Evolutionary conservation across 768 basidiomycete genomes (phyloP).

Genomic region (Macrolepiota fuliginosa): DNA sequence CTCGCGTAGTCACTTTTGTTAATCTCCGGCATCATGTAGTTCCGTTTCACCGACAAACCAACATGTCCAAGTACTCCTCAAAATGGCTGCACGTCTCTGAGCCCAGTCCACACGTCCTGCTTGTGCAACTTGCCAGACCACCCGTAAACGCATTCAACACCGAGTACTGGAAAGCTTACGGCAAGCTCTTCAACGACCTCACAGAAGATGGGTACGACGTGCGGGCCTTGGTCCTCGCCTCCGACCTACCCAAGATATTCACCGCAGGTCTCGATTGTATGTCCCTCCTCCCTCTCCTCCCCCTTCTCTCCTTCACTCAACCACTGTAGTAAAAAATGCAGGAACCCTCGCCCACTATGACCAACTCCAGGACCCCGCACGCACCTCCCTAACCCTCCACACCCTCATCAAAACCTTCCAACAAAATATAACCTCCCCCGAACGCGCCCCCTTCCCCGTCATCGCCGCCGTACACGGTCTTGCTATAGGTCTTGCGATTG

Average conservation of each 20-base stretch:
- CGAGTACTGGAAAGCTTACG: constrained; percentile 70
- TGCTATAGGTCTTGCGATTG: constrained; percentile 75
- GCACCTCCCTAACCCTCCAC: constrained; percentile 48
- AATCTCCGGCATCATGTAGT: no score
- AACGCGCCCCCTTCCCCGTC: constrained; percentile 73
- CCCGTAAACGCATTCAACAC: constrained; percentile 69
- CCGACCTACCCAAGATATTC: constrained; percentile 68
- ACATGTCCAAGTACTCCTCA: constrained; percentile 32
- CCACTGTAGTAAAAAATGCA: constrained; percentile 29
- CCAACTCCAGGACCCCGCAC: constrained; percentile 43
- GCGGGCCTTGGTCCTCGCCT: constrained; percentile 72
- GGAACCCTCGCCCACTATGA: constrained; percentile 20
- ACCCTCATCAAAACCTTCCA: constrained; percentile 62
- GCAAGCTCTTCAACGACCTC: constrained; percentile 56
- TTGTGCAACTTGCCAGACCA: constrained; percentile 47
- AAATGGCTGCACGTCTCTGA: constrained; percentile 50
- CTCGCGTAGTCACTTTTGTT: no score
- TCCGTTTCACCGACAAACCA: background rate
- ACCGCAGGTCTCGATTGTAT: constrained; percentile 82
- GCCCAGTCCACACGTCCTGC: constrained; percentile 41
- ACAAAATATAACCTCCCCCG: constrained; percentile 62
- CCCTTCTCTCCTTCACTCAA: background rate
- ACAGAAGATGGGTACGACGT: constrained; percentile 48
- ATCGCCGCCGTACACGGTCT: constrained; percentile 80
- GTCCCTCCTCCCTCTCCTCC: constrained; percentile 15